These are phyloP conservation scores for Senecio squalidus DNA, from an alignment of 140 eudicot species.

Conservation along the genomic window DNA sequence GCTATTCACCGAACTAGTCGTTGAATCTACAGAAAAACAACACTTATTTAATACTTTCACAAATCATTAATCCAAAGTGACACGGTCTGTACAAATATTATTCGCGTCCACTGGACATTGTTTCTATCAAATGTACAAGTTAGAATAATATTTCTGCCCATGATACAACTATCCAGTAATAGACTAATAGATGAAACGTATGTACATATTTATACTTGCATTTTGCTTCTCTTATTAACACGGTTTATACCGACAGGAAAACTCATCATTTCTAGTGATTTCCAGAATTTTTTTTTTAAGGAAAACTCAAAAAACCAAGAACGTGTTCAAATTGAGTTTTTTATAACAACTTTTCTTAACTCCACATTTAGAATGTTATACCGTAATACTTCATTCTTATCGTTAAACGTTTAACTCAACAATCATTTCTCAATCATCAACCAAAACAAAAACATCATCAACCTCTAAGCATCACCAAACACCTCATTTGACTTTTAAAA, in stretches of 20 bases:
- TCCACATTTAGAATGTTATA: background rate
- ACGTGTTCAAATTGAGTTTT: too few species aligned
- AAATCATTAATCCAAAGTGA: background rate
- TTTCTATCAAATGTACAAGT: background rate
- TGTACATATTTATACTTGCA: background rate
- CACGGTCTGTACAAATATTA: too few species aligned
- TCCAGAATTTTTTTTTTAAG: background rate
- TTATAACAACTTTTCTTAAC: background rate
- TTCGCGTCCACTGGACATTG: too few species aligned
- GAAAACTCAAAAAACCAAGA: too few species aligned
- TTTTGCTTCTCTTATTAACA: conserved; percentile 4
- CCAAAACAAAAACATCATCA: conserved; percentile 7
- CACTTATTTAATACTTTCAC: background rate
- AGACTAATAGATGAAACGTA: background rate
- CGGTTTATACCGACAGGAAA: background rate
- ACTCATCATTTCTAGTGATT: conserved; percentile 12
- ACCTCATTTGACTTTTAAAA: conserved; percentile 10
- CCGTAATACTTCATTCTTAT: background rate
- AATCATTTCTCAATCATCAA: background rate
- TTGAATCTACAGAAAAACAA: conserved; percentile 38
- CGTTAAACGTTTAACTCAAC: background rate
- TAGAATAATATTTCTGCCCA: background rate
- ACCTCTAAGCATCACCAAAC: conserved; percentile 14
- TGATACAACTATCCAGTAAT: background rate
- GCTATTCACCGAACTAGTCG: conserved; percentile 34